phyloP scores from a whole-genome alignment of 1,139 yeast genomes.

The Yueomyces sp. region DNA sequence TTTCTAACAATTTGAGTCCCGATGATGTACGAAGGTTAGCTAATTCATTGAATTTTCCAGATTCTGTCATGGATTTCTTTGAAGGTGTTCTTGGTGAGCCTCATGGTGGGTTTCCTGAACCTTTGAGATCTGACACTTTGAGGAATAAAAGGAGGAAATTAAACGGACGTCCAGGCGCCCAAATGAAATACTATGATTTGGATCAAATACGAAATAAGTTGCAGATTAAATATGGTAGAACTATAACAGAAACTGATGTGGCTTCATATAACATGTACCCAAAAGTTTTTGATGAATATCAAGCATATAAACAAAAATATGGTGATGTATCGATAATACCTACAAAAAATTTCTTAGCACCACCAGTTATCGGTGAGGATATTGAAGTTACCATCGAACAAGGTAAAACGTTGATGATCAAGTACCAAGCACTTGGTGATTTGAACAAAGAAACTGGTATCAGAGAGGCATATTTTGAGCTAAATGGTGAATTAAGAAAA shows the following conservation, averaged over 20 bases:
- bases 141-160: constrained; percentile 85
- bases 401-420: constrained; percentile 88
- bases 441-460: constrained; percentile 73
- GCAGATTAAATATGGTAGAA: constrained; percentile 40
- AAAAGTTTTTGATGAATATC: constrained; percentile 83
- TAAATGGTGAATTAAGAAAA: constrained; percentile 96
- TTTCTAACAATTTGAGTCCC: constrained; percentile 73
- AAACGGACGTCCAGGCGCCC: constrained; percentile 81
- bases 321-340: constrained; percentile 94
- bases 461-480: constrained; percentile 94
- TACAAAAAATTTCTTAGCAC: constrained; percentile 77
- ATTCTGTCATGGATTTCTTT: constrained; percentile 92
- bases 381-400: constrained; percentile 80
- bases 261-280: constrained; percentile 98
- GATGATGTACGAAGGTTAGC: constrained; percentile 86
- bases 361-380: constrained; percentile 81
- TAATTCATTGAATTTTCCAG: constrained; percentile 90
- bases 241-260: constrained; percentile 72
- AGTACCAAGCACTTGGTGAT: constrained; percentile 88
- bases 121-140: constrained; percentile 80
- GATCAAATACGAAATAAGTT: constrained; percentile 59
- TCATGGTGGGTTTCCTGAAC: constrained; percentile 99
- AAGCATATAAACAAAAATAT: constrained; percentile 58
- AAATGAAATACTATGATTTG: constrained; percentile 72
- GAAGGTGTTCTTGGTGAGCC: constrained; percentile 99